Base-by-base conservation (phyloP, 768 basidiomycete species). In the Lentinula detonsa region DNA sequence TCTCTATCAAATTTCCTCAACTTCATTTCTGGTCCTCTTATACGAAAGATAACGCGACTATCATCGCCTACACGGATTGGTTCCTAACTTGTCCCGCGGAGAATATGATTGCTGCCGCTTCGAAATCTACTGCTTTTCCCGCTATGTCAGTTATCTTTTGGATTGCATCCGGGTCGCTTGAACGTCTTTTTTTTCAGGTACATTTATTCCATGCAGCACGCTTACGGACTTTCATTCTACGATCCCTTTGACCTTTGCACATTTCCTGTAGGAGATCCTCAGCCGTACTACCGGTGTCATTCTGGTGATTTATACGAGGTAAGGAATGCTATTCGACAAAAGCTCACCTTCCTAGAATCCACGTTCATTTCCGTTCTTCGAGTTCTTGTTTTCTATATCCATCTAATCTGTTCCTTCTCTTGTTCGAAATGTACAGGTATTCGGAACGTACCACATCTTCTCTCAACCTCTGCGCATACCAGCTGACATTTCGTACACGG, bases 201-300 rank as follows among this genome's bases (percentile, higher is more conserved):
- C 37, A 60, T 66, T 0, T 66, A 66, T 60, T 53, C 57, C 31
- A 62, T 64, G 61, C 61, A 64, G 16, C 65, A 63, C 33, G 65
- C 45, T 33, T 66, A 66, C 53, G 63, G 61, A 1, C 57, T 66
- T 7, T 61, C 62, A 11, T 66, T 63, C 21, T 66, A 28, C 13
- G 59, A 66, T 48, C 63, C 65, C n/a, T 66, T 58, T 56, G 50
- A 45, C 28, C 57, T 64, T 5, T 66, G 65, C 60, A 59, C 65
- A 9, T 66, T 66, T 60, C 65, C 65, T 33, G 64, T 66, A 1
- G 62, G 64, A 34, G 28, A 61, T 33, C 28, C 54, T 15, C 63
- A 64, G 45, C 65, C 63, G 11, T 66, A 66, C 55, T 66, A 66
- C 37, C 63, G 65, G n/a, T 66, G 65, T 51, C 65, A 66, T 50